These are phyloP conservation scores for Camelina sativa DNA, from an alignment of 345 rosid genomes.

Conservation along the genomic window DNA sequence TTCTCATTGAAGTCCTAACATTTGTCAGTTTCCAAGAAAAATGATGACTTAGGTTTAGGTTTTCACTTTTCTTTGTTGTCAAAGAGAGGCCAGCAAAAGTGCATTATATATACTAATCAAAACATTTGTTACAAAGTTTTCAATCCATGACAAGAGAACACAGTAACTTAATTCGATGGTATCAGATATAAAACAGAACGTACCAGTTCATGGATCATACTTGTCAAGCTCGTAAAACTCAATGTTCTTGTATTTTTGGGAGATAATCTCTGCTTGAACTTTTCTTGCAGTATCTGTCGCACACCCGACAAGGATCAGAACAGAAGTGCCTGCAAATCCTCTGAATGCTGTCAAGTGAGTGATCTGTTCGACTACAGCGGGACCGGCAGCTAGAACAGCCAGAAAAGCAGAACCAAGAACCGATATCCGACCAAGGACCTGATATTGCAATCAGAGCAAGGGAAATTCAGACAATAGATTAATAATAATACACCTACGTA, in stretches of 20 bases:
- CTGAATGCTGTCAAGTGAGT: slow-evolving; percentile 96
- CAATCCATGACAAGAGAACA: background rate
- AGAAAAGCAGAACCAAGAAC: slow-evolving; percentile 87
- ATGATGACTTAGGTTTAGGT: too few species aligned
- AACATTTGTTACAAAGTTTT: slow-evolving; percentile 17
- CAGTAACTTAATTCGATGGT: slow-evolving; percentile 5
- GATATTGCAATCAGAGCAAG: slow-evolving; percentile 18
- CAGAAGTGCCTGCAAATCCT: slow-evolving; percentile 98
- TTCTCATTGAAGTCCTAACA: too few species aligned
- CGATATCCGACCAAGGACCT: slow-evolving; percentile 97
- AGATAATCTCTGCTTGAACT: slow-evolving; percentile 93
- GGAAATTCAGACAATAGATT: background rate
- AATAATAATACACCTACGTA: slow-evolving; percentile 4
- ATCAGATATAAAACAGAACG: background rate
- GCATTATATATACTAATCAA: slow-evolving; percentile 33
- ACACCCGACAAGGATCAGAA: slow-evolving; percentile 98
- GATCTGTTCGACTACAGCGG: slow-evolving; percentile 81
- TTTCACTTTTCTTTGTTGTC: background rate
- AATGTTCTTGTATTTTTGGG: slow-evolving; percentile 93
- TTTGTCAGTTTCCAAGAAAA: too few species aligned
- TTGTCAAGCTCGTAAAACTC: slow-evolving; percentile 83
- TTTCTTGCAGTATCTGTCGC: slow-evolving; percentile 97
- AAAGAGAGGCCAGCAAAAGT: background rate
- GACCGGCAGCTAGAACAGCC: slow-evolving; percentile 97
- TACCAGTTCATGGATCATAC: slow-evolving; percentile 40